Evolutionary conservation across 192 early-diverging fungal species (phyloP), one percentile per base, ranked within the genome.

Genomic region (Coemansia sp.): DNA sequence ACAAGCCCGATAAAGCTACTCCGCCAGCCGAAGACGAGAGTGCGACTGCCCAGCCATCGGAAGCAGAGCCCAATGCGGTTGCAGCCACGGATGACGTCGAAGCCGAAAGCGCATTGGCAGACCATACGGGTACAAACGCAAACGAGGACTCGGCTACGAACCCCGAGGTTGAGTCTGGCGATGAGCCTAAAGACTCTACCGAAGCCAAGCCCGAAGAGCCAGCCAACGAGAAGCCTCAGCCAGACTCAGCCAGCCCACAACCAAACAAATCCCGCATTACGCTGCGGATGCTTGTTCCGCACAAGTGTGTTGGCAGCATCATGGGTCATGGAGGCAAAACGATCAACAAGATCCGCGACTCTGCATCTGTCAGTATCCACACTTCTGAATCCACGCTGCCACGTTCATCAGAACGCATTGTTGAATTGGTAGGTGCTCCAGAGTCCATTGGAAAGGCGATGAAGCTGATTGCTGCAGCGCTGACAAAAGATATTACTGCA

Each of bases 281-380:
- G 3, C 52, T 78, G 26, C 68, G 76, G 21, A 43, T 78, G 28
- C 65, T 78, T 18, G 76, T 78, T 18, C 76, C 76, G 13, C 69
- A 72, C 61, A 68, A 62, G 52, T 78, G 75, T 53, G 65, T 78
- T 39, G 75, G 75, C 57, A 78, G 69, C 49, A 68, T 78, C 49
- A 78, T 78, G 75, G 75, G 75, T 44, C 75, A 72, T 47, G 70
- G 65, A 57, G 75, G 75, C 35, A 59, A 44, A 55, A 65, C 68
- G 10, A 78, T 78, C 54, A 78, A 72, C 65, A 60, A 52, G 42
- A 72, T 78, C 38, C 64, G 75, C 45, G 64, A 71, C 11, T 39
- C 36, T 13, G 40, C 75, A 3, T 55, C 54, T 4, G 69, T 78
- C 39, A 61, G 45, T 50, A 78, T 78, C 40, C 75, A 72, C 48